These are phyloP conservation scores for Breynia disticha DNA, from an alignment of 441 rosid genomes.

Conservation along the genomic window DNA sequence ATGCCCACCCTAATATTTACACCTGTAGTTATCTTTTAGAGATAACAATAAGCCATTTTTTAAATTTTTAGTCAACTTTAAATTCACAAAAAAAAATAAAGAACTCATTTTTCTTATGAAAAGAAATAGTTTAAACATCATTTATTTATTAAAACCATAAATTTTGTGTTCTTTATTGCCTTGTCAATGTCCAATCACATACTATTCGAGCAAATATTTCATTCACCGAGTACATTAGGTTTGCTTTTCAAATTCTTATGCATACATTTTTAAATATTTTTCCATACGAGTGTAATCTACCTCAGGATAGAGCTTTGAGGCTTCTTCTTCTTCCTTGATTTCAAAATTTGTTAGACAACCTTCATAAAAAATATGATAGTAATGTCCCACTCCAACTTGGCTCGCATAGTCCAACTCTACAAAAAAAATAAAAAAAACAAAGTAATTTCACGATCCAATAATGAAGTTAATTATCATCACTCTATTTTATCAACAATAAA, in stretches of 20 bases:
- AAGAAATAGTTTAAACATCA: too few species aligned
- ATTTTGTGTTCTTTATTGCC: too few species aligned
- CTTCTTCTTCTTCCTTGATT: constrained; percentile 58
- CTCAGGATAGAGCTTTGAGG: constrained; percentile 65
- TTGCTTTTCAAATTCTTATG: not conserved
- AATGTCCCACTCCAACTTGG: constrained; percentile 62
- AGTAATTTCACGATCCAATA: not conserved
- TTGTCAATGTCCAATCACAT: too few species aligned
- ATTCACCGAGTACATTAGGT: too few species aligned
- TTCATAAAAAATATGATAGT: constrained; percentile 66
- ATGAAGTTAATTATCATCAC: not conserved
- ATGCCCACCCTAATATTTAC: too few species aligned
- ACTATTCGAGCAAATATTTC: too few species aligned
- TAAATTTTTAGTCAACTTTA: too few species aligned
- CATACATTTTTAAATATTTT: constrained; percentile 36
- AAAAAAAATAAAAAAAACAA: not conserved
- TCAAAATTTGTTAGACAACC: constrained; percentile 66
- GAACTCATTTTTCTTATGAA: too few species aligned
- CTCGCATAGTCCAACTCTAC: constrained; percentile 44
- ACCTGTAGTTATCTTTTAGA: too few species aligned
- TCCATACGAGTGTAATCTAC: constrained; percentile 57
- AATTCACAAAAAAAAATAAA: too few species aligned
- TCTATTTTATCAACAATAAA: not conserved
- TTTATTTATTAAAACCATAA: too few species aligned
- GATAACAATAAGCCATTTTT: too few species aligned